These are phyloP conservation scores for Coleophoma eucalyptorum DNA, from an alignment of 2,329 filamentous ascomycete genomes.

Conservation along the genomic window DNA sequence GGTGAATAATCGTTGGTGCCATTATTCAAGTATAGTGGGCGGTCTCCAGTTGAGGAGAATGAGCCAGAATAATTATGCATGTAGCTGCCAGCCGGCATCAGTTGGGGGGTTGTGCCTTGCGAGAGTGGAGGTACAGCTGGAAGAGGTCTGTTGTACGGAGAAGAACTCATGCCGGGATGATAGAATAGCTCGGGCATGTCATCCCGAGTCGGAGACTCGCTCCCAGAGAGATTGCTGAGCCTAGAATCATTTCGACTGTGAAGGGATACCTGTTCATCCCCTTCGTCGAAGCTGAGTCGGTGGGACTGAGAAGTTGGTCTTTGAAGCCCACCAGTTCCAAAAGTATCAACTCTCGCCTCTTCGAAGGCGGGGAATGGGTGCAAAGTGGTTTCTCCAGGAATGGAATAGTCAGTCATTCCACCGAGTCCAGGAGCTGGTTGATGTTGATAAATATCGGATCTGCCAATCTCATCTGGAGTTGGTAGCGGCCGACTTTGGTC, in stretches of 20 bases:
- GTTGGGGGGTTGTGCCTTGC: constrained; percentile 38
- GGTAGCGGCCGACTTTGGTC: constrained; percentile 46
- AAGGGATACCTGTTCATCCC: constrained; percentile 69
- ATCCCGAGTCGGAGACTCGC: constrained; percentile 64
- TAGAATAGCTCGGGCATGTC: constrained; percentile 92
- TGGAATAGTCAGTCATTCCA: constrained; percentile 30
- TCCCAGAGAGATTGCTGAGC: constrained; percentile 39
- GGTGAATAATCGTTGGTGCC: constrained; percentile 24
- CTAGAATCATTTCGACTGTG: constrained; percentile 45
- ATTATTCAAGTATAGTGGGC: constrained; percentile 17
- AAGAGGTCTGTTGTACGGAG: constrained; percentile 60
- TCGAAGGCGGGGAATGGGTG: constrained; percentile 53
- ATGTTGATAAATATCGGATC: constrained; percentile 23
- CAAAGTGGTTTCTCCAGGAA: constrained; percentile 46
- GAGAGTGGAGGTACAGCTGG: constrained; percentile 53
- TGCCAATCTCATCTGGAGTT: constrained; percentile 33
- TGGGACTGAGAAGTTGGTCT: constrained; percentile 69
- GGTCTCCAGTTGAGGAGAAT: constrained; percentile 38
- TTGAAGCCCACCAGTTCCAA: constrained; percentile 84
- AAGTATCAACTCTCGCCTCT: constrained; percentile 65
- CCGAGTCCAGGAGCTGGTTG: constrained; percentile 21
- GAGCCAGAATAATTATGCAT: constrained; percentile 44
- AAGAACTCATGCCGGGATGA: constrained; percentile 71
- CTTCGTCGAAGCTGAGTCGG: constrained; percentile 87
- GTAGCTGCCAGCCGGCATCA: constrained; percentile 57